Evolutionary conservation across 371 early-diverging fungal genomes (phyloP), one percentile per base, ranked within the genome.

Genomic region (Zopfochytrium polystomum): DNA sequence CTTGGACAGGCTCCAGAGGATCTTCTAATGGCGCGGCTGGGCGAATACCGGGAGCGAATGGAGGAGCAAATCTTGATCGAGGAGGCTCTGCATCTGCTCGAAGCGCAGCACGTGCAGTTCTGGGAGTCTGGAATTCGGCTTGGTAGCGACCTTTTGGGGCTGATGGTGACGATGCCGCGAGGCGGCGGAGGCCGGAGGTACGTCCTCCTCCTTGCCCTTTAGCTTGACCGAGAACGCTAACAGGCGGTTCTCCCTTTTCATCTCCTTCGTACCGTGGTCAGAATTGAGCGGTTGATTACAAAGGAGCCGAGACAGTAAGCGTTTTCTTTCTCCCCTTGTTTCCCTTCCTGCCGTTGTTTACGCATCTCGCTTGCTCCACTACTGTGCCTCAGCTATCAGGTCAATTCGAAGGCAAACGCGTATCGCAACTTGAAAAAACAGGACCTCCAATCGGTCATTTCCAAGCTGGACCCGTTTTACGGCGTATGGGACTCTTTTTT

Each of bases 81-180:
- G 34, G 73, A 76, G 47, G 76, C 77, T 0, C 45, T 72, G 33
- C 49, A 45, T 18, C 54, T 77, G 5, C 55, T 77, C 20, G 80
- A 74, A 53, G 62, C 67, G 22, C 51, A 63, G 44, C 52, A 73
- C 23, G 64, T 77, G 48, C 52, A 67, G 25, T 80, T 80, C 62
- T 80, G 80, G 80, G 70, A 65, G 48, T 58, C 60, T 18, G 77
- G 77, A 9, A 46, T 77, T 18, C 33, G 66, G 23, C 58, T 80
- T 52, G 80, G 80, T 25, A 77, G 66, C 49, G 80, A 80, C 45
- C 55, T 80, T 30, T 55, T 80, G 26, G 80, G 80, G 4, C 55
- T 77, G 26, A 68, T 67, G 20, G 63, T 74, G 26, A 72, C 69
- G 20, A 53, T 76, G 32, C 80, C 80, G 20, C 47, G 47, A 18